phyloP scores from a whole-genome alignment of 2,329 filamentous ascomycete species.

The Arachnopeziza araneosa region DNA sequence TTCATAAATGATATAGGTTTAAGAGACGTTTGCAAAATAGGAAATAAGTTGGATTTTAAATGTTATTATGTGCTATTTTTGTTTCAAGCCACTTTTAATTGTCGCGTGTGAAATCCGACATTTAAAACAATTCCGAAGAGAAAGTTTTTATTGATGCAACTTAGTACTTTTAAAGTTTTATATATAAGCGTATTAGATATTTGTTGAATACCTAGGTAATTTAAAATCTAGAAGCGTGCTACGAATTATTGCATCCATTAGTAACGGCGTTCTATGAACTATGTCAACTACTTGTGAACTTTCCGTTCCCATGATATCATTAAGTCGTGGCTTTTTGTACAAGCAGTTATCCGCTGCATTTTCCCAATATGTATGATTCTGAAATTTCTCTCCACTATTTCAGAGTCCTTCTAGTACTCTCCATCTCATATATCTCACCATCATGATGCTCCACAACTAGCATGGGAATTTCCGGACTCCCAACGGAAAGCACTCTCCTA shows the following conservation, averaged over 20 bases:
- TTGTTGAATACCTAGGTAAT: no score
- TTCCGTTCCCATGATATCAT: slow-evolving; percentile 1
- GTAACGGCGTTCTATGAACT: no score
- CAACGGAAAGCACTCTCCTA: neutral
- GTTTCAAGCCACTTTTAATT: no score
- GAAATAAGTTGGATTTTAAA: neutral
- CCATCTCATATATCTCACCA: slow-evolving; percentile 15
- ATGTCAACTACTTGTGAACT: no score
- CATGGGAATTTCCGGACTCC: slow-evolving; percentile 3
- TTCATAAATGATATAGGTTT: neutral
- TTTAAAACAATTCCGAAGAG: no score
- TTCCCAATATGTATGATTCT: neutral
- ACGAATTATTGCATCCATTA: no score
- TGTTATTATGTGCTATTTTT: neutral
- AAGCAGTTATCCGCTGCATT: neutral
- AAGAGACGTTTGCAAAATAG: neutral
- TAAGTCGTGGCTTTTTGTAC: neutral
- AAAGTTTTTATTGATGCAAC: no score
- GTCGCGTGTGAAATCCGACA: no score
- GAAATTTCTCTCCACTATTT: neutral
- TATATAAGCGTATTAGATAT: no score
- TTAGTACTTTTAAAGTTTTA: no score
- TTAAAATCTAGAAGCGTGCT: no score
- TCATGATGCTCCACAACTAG: slow-evolving; percentile 21
- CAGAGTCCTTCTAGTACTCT: neutral